phyloP scores from a whole-genome alignment of 306 rosid genomes.

The Erythrophleum fordii region DNA sequence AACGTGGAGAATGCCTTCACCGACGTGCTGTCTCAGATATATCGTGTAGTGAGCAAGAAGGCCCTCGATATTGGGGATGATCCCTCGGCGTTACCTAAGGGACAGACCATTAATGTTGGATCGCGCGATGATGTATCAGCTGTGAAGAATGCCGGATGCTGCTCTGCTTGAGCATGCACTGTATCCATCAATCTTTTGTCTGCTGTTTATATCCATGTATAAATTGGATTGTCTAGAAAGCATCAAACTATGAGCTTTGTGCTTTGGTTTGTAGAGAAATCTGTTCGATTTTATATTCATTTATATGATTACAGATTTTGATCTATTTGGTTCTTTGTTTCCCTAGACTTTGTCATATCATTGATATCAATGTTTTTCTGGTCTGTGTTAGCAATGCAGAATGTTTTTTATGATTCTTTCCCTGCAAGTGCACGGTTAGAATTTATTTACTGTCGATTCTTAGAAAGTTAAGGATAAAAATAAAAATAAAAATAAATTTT shows the following conservation, averaged over 20 bases:
- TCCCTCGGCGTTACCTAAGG: constrained; percentile 80
- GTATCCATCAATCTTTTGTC: neutral
- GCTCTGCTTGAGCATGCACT: constrained; percentile 53
- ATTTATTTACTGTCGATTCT: too few species aligned
- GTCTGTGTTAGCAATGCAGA: neutral
- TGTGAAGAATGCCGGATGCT: constrained; percentile 72
- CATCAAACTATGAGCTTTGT: constrained; percentile 34
- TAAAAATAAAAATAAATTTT: too few species aligned
- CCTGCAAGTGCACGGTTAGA: neutral
- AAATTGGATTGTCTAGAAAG: constrained; percentile 45
- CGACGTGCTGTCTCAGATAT: constrained; percentile 69
- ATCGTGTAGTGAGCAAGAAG: constrained; percentile 67
- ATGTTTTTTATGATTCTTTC: neutral
- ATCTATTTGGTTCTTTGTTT: neutral
- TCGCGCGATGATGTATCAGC: constrained; percentile 77
- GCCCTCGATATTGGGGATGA: constrained; percentile 78
- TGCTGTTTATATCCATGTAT: constrained; percentile 45
- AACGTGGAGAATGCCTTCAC: constrained; percentile 81
- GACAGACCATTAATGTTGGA: constrained; percentile 67
- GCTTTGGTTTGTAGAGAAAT: constrained; percentile 41
- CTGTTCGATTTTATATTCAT: neutral
- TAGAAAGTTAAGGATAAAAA: too few species aligned
- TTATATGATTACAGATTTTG: neutral
- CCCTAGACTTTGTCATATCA: neutral
- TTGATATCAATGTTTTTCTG: neutral